phyloP scores from a whole-genome alignment of 305 asterid genomes.

The Fraxinus platypoda region DNA sequence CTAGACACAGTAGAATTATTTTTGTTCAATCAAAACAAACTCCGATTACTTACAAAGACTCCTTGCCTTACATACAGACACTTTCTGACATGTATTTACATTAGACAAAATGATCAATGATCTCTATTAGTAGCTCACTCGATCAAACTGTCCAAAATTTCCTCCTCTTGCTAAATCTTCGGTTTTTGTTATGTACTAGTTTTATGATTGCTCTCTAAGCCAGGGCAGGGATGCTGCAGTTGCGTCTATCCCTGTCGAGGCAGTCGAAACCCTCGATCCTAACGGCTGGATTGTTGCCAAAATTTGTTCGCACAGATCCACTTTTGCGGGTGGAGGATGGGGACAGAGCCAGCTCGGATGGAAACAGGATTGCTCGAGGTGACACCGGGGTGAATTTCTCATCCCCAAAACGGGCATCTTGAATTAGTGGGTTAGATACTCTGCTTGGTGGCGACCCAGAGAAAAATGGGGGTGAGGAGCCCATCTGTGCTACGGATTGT shows the following conservation, averaged over 20 bases:
- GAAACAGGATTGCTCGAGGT: slow-evolving; percentile 55
- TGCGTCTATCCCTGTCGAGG: slow-evolving; percentile 88
- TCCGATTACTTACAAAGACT: slow-evolving; percentile 40
- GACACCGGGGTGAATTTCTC: slow-evolving; percentile 56
- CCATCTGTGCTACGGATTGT: slow-evolving; percentile 49
- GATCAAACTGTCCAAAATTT: slow-evolving; percentile 41
- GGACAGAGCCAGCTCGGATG: slow-evolving; percentile 50
- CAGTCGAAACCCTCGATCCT: slow-evolving; percentile 96
- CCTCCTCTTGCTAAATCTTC: slow-evolving; percentile 17
- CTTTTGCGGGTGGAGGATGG: slow-evolving; percentile 71
- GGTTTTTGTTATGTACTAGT: slow-evolving; percentile 26
- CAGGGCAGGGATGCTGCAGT: slow-evolving; percentile 93
- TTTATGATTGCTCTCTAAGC: slow-evolving; percentile 42
- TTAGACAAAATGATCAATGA: slow-evolving; percentile 38
- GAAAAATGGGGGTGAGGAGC: slow-evolving; percentile 98
- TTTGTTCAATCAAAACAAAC: slow-evolving; percentile 31
- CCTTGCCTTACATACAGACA: slow-evolving; percentile 45
- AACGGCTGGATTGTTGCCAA: slow-evolving; percentile 90
- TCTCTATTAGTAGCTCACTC: slow-evolving; percentile 35
- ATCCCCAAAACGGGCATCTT: slow-evolving; percentile 80
- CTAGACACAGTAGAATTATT: slow-evolving; percentile 27
- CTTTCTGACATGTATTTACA: slow-evolving; percentile 7
- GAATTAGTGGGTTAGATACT: slow-evolving; percentile 97
- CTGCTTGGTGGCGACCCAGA: slow-evolving; percentile 99
- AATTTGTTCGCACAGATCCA: slow-evolving; percentile 73